phyloP scores from a whole-genome alignment of 2,329 filamentous ascomycete species.

The Penicillium sp. region DNA sequence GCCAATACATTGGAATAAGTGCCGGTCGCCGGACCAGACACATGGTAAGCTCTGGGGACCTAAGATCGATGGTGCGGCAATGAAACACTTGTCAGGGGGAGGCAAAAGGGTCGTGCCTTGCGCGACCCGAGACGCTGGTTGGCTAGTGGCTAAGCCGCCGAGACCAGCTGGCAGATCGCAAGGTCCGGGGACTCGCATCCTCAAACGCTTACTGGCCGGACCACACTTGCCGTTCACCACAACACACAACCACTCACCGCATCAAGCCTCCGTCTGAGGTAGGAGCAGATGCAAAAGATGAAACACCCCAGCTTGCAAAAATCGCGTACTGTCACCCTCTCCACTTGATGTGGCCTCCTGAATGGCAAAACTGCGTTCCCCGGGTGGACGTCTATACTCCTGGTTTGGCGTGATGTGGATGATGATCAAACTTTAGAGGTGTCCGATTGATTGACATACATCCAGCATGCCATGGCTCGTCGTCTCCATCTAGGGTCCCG shows the following conservation, averaged over 20 bases:
- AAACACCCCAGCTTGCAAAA: slow-evolving; percentile 24
- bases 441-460: slow-evolving; percentile 25
- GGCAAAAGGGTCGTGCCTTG: slow-evolving; percentile 13
- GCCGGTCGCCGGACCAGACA: slow-evolving; percentile 8
- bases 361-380: slow-evolving; percentile 5
- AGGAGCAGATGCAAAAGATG: slow-evolving; percentile 8
- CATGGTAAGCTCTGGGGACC: slow-evolving; percentile 9
- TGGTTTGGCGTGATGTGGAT: slow-evolving; percentile 10
- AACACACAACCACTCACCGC: slow-evolving; percentile 9
- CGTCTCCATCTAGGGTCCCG: slow-evolving; percentile 11
- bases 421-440: slow-evolving; percentile 18
- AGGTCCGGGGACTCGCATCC: slow-evolving; percentile 8
- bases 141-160: slow-evolving; percentile 22
- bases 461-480: slow-evolving; percentile 1
- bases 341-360: slow-evolving; percentile 7
- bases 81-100: slow-evolving; percentile 11
- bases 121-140: slow-evolving; percentile 21
- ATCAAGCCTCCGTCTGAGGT: background rate
- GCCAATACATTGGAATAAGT: slow-evolving; percentile 16
- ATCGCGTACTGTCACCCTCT: slow-evolving; percentile 1
- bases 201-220: slow-evolving; percentile 18
- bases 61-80: slow-evolving; percentile 25
- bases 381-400: background rate
- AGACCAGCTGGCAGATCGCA: slow-evolving; percentile 19
- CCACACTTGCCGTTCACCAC: slow-evolving; percentile 5